Conservation (phyloP, 2,329 filamentous ascomycete species). For the Colletotrichum musae region DNA sequence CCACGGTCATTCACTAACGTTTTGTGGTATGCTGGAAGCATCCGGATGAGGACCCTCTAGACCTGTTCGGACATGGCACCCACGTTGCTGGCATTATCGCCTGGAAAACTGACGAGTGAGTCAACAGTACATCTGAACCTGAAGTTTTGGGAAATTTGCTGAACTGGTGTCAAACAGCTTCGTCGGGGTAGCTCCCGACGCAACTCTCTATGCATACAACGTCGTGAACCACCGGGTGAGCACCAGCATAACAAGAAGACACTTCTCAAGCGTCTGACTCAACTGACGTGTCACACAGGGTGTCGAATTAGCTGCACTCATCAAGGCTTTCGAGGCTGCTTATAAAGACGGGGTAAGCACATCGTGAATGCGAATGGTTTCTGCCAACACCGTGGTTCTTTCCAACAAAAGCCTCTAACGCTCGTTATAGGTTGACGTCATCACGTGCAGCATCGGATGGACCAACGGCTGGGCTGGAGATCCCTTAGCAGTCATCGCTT, state of each 20-base stretch:
- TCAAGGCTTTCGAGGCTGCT: slow-evolving; percentile 54
- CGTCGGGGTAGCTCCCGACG: slow-evolving; percentile 49
- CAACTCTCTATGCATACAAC: slow-evolving; percentile 49
- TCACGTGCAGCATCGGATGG: slow-evolving; percentile 57
- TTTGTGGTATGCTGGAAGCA: slow-evolving; percentile 40
- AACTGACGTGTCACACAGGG: slow-evolving; percentile 1
- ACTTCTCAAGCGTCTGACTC: neutral
- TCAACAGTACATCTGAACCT: neutral
- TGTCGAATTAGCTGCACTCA: slow-evolving; percentile 40
- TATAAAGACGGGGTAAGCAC: slow-evolving; percentile 50
- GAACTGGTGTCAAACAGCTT: neutral
- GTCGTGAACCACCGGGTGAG: slow-evolving; percentile 42
- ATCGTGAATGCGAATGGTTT: neutral
- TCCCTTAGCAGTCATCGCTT: slow-evolving; percentile 59
- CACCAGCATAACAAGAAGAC: neutral
- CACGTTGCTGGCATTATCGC: slow-evolving; percentile 52
- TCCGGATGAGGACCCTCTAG: slow-evolving; percentile 51
- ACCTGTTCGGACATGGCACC: slow-evolving; percentile 47
- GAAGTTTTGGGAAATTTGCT: neutral
- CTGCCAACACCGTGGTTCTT: neutral
- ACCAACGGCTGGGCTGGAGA: slow-evolving; percentile 57
- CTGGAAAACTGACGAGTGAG: slow-evolving; percentile 43
- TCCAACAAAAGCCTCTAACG: neutral
- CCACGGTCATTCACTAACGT: neutral
- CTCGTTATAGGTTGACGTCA: slow-evolving; percentile 52